Evolutionary conservation across 805 yeast genomes (phyloP).

Genomic region (Cyberlindnera mrakii): DNA sequence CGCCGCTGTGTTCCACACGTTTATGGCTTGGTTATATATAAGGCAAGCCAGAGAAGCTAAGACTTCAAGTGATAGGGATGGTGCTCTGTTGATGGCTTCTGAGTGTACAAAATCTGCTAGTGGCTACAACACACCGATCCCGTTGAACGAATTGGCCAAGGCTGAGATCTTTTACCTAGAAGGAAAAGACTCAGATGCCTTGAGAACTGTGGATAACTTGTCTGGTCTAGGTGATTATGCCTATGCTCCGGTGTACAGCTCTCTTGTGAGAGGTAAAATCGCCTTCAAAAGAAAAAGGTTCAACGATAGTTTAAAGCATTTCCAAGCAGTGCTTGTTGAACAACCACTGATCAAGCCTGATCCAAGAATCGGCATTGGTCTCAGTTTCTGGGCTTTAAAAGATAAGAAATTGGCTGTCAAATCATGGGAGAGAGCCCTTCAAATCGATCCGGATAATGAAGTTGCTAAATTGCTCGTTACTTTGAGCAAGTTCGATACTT

Average conservation of each 20-base stretch:
- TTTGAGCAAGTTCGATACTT: slow-evolving; percentile 60
- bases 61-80: slow-evolving; percentile 28
- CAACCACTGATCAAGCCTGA: slow-evolving; percentile 83
- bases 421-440: slow-evolving; percentile 79
- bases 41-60: slow-evolving; percentile 32
- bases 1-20: slow-evolving; percentile 51
- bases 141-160: slow-evolving; percentile 54
- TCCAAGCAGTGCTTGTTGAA: slow-evolving; percentile 73
- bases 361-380: slow-evolving; percentile 90
- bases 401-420: slow-evolving; percentile 68
- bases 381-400: slow-evolving; percentile 86
- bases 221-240: slow-evolving; percentile 25
- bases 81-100: slow-evolving; percentile 35
- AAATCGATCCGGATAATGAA: slow-evolving; percentile 46
- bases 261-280: slow-evolving; percentile 80
- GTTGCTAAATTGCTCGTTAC: slow-evolving; percentile 63
- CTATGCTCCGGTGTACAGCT: slow-evolving; percentile 64
- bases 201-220: slow-evolving; percentile 35
- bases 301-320: slow-evolving; percentile 66
- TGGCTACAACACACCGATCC: slow-evolving; percentile 32
- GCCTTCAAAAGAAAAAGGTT: slow-evolving; percentile 68
- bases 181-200: slow-evolving; percentile 64
- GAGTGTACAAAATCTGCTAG: slow-evolving; percentile 4
- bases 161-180: slow-evolving; percentile 57
- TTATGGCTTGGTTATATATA: slow-evolving; percentile 69